Evolutionary conservation across 306 rosid species (phyloP).

Genomic region (Fragaria ananassa): DNA sequence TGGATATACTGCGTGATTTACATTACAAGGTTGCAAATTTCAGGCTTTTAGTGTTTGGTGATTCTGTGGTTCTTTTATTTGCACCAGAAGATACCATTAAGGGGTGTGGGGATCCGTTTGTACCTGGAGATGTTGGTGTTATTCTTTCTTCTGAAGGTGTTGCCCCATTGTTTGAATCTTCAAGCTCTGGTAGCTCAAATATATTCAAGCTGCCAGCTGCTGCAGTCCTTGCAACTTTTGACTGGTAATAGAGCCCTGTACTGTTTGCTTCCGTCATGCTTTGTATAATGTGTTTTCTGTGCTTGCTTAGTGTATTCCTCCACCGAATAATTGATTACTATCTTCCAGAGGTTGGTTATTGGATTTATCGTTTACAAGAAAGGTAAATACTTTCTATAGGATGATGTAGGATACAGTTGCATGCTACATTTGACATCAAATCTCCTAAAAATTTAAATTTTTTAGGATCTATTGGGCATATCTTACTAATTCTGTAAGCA

Average conservation of each 20-base stretch:
- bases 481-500: background rate
- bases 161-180: constrained; percentile 30
- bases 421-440: background rate
- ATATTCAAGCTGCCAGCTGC: constrained; percentile 36
- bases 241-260: constrained; percentile 30
- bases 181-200: constrained; percentile 26
- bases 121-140: constrained; percentile 42
- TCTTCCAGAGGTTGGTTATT: background rate
- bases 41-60: constrained; percentile 45
- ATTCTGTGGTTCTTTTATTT: constrained; percentile 37
- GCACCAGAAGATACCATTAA: constrained; percentile 34
- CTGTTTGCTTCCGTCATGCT: constrained; percentile 2
- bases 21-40: constrained; percentile 19
- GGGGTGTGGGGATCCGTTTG: constrained; percentile 32
- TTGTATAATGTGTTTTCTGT: background rate
- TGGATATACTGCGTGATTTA: background rate
- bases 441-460: background rate
- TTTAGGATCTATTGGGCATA: background rate
- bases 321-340: background rate
- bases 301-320: background rate
- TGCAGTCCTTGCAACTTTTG: constrained; percentile 39
- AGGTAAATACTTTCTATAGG: background rate
- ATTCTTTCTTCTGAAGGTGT: constrained; percentile 39
- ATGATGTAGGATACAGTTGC: background rate
- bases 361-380: background rate